Evolutionary conservation across 2,329 filamentous ascomycete species (phyloP).

Genomic region (Davidsoniella australis): DNA sequence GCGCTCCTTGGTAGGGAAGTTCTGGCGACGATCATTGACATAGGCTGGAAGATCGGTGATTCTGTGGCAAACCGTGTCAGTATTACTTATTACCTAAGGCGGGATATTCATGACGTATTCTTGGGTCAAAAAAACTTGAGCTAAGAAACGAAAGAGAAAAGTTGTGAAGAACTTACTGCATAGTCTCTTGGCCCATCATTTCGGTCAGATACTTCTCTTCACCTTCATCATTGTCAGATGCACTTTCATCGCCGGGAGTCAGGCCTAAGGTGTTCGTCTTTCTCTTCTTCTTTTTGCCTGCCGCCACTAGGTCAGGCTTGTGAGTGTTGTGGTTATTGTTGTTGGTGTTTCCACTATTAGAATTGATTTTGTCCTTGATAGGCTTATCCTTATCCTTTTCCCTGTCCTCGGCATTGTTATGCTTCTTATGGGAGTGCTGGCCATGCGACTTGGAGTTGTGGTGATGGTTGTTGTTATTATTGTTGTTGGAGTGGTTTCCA

Average conservation of each 20-base stretch:
- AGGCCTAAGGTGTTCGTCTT: slow-evolving; percentile 57
- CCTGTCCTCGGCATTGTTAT: slow-evolving; percentile 1
- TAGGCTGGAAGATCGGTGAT: slow-evolving; percentile 60
- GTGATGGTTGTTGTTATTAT: slow-evolving; percentile 12
- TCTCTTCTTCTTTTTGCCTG: slow-evolving; percentile 52
- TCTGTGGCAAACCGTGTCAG: slow-evolving; percentile 18
- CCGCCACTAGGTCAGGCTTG: slow-evolving; percentile 26
- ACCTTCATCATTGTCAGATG: slow-evolving; percentile 48
- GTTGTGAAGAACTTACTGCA: slow-evolving; percentile 29
- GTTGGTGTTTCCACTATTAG: slow-evolving; percentile 10
- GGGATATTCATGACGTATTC: too few species aligned
- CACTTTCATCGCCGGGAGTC: slow-evolving; percentile 46
- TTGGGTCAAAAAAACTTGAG: not conserved
- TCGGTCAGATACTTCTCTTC: slow-evolving; percentile 52
- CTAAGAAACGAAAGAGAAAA: not conserved
- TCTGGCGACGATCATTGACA: slow-evolving; percentile 62
- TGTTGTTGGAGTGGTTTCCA: slow-evolving; percentile 16
- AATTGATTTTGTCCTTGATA: slow-evolving; percentile 19
- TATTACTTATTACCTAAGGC: too few species aligned
- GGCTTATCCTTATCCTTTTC: slow-evolving; percentile 17
- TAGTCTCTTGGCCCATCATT: slow-evolving; percentile 36
- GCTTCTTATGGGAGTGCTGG: slow-evolving; percentile 3
- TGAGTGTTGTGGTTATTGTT: slow-evolving; percentile 14
- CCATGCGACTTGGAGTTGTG: slow-evolving; percentile 13
- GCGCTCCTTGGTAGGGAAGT: slow-evolving; percentile 63